phyloP scores from a whole-genome alignment of 2,329 filamentous ascomycete genomes.

The Botrytis porri region DNA sequence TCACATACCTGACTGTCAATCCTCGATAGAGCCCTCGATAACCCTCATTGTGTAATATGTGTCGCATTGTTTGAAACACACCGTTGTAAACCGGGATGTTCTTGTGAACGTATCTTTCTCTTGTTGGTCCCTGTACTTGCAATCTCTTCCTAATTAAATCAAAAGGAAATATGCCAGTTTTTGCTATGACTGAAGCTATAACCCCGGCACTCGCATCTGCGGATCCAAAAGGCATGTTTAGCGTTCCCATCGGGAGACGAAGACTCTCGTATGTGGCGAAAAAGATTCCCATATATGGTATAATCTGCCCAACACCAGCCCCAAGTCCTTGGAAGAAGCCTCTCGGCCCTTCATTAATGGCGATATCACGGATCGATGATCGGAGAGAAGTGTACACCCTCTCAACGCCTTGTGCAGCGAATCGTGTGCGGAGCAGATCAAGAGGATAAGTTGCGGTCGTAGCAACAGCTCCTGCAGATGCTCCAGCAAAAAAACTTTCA shows the following conservation, averaged over 20 bases:
- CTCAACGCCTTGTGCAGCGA: conserved; percentile 86
- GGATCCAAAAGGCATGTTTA: conserved; percentile 66
- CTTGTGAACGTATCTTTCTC: conserved; percentile 72
- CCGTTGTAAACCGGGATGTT: conserved; percentile 82
- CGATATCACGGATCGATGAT: conserved; percentile 69
- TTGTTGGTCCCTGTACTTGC: conserved; percentile 90
- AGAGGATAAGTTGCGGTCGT: conserved; percentile 87
- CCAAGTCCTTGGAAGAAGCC: conserved; percentile 89
- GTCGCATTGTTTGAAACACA: conserved; percentile 61
- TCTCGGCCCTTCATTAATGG: conserved; percentile 64
- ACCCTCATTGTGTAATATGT: conserved; percentile 72
- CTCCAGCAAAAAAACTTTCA: conserved; percentile 81
- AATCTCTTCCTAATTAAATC: conserved; percentile 90
- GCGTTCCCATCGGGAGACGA: conserved; percentile 53
- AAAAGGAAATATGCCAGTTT: conserved; percentile 88
- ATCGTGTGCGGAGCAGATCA: conserved; percentile 88
- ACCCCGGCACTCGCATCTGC: conserved; percentile 83
- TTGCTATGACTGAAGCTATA: conserved; percentile 74
- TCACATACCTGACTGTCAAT: conserved; percentile 62
- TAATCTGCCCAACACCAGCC: conserved; percentile 80
- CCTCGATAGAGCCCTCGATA: conserved; percentile 81
- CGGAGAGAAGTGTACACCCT: conserved; percentile 74
- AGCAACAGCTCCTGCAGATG: conserved; percentile 75
- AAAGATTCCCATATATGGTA: conserved; percentile 96
- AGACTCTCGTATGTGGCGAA: conserved; percentile 85